Conservation (phyloP, 116 monocot species). For the Zostera marina region DNA sequence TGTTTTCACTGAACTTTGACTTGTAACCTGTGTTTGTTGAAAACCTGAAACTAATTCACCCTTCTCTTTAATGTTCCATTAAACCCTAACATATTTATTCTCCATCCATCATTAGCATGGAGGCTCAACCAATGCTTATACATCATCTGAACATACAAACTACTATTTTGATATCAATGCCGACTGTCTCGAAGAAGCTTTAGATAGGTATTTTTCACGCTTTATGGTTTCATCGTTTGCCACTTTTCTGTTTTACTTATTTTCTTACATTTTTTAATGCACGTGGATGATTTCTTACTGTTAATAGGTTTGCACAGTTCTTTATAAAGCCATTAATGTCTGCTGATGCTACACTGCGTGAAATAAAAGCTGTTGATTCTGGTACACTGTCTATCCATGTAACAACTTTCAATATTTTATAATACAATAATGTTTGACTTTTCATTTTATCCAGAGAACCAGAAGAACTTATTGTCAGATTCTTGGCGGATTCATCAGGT, state of each 20-base stretch:
- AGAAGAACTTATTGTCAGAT: constrained; percentile 86
- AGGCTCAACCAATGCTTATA: constrained; percentile 84
- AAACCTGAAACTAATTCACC: background rate
- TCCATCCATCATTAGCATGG: constrained; percentile 45
- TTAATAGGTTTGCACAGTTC: constrained; percentile 73
- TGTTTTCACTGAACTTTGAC: too few relatives aligned
- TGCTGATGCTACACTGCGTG: constrained; percentile 77
- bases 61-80: background rate
- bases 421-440: background rate
- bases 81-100: background rate
- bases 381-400: background rate
- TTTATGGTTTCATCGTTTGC: background rate
- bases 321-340: constrained; percentile 90
- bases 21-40: too few relatives aligned
- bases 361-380: constrained; percentile 73
- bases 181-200: constrained; percentile 71
- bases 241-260: background rate
- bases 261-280: background rate
- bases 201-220: constrained; percentile 54
- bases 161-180: constrained; percentile 83
- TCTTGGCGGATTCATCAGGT: constrained; percentile 84
- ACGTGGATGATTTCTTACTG: background rate
- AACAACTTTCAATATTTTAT: background rate
- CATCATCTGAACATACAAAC: constrained; percentile 64
- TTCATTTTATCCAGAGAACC: constrained; percentile 48